A percentile compares a stretch with the other conserved stretches of the same genome.
These are phyloP conservation scores for Allomyces macrogynus DNA, from an alignment of 192 early-diverging fungal species.

Conservation along the genomic window DNA sequence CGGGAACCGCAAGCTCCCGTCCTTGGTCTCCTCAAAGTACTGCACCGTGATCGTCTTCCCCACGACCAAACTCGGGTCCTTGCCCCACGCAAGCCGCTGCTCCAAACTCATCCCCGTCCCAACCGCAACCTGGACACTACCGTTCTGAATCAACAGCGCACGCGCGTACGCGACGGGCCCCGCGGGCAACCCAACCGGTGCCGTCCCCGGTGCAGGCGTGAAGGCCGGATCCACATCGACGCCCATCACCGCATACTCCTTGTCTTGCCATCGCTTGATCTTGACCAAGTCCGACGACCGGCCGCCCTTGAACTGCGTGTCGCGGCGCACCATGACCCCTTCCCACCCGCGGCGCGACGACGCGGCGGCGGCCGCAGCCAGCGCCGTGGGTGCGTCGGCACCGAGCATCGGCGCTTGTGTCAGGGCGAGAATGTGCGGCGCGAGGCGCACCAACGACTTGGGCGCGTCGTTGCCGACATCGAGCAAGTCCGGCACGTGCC, in stretches of 20 bases:
- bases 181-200: slow-evolving; percentile 4
- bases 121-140: slow-evolving; percentile 21
- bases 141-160: neutral
- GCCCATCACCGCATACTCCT: slow-evolving; percentile 22
- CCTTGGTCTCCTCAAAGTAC: slow-evolving; percentile 25
- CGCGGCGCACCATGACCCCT: slow-evolving; percentile 24
- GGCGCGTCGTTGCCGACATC: slow-evolving; percentile 8
- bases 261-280: slow-evolving; percentile 29
- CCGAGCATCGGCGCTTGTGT: too few relatives aligned
- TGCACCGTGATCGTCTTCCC: slow-evolving; percentile 28
- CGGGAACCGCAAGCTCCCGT: slow-evolving; percentile 25
- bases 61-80: slow-evolving; percentile 20
- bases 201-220: slow-evolving; percentile 14
- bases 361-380: too few relatives aligned
- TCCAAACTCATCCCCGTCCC: slow-evolving; percentile 26
- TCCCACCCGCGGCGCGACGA: slow-evolving; percentile 20
- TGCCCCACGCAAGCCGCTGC: slow-evolving; percentile 19
- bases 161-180: slow-evolving; percentile 7
- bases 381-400: too few relatives aligned
- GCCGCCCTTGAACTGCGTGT: slow-evolving; percentile 28
- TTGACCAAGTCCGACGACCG: slow-evolving; percentile 29
- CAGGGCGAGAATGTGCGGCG: too few relatives aligned
- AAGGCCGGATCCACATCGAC: slow-evolving; percentile 21
- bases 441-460: neutral
- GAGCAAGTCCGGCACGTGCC: slow-evolving; percentile 12